A percentile compares a stretch with the other conserved stretches of the same genome.
These are phyloP conservation scores for Boechera divaricarpa DNA, from an alignment of 345 rosid genomes.

Conservation along the genomic window DNA sequence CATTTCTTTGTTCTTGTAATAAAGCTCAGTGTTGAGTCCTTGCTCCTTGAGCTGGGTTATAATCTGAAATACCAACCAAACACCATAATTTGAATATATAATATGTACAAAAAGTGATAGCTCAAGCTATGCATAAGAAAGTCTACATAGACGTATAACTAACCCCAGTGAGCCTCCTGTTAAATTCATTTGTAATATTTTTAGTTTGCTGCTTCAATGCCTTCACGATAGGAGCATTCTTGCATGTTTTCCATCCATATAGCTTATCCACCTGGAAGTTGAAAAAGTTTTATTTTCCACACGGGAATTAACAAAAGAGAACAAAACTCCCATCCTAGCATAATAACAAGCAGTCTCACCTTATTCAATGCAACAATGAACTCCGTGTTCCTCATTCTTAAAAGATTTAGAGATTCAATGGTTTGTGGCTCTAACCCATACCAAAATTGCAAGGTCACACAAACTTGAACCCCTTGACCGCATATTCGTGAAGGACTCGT, in stretches of 20 bases:
- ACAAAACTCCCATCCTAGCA: conserved; percentile 18
- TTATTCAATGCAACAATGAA: conserved; percentile 95
- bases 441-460: conserved; percentile 97
- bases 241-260: conserved; percentile 82
- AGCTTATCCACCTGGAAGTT: conserved; percentile 83
- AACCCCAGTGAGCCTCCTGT: conserved; percentile 70
- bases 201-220: conserved; percentile 74
- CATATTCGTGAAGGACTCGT: conserved; percentile 85
- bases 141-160: conserved; percentile 33
- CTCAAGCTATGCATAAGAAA: conserved; percentile 9
- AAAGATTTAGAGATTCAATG: conserved; percentile 86
- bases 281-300: background rate
- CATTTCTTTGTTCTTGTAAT: conserved; percentile 86
- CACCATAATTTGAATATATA: background rate
- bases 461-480: conserved; percentile 93
- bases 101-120: conserved; percentile 10
- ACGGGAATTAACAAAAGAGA: conserved; percentile 23
- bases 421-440: conserved; percentile 95
- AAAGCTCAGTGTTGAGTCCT: conserved; percentile 87
- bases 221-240: conserved; percentile 75
- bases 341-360: conserved; percentile 51
- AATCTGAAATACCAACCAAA: conserved; percentile 52
- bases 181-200: conserved; percentile 77
- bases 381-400: conserved; percentile 82
- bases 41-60: conserved; percentile 83